Evolutionary conservation across 352 stramenopile species (phyloP), one percentile per base, ranked within the genome.

Genomic region (Globisporangium cystogenes): DNA sequence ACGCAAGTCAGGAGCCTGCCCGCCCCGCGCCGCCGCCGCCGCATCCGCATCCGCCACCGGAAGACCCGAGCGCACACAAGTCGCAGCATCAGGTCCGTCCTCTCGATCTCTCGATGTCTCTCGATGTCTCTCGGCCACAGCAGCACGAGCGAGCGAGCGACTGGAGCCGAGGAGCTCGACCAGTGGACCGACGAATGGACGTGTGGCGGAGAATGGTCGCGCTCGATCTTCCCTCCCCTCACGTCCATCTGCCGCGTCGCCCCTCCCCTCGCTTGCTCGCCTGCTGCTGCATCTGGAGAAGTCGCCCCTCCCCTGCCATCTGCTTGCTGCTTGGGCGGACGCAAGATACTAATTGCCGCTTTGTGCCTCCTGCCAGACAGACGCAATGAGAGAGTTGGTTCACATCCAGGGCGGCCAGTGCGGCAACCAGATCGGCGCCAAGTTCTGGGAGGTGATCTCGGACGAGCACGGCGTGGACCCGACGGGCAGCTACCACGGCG

Each of bases 381-480:
- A 66, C 48, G 72, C 62, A 62, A 97, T 97, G 91, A 70, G 91
- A 67, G 91, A 99, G 80, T 97, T 99, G 67, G 95, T 99, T 87
- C 95, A 99, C 78, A 91, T 99, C 68, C 96, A 99, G 85, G 95
- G 89, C 57, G 96, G 96, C 62, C 96, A 99, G 89, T 99, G 96
- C 62, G 96, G 96, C 80, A 99, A 99, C 89, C 96, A 99, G 79
- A 98, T 99, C 67, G 96, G 96, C 68, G 93, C 94, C 67, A 98
- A 98, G 82, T 99, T 99, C 75, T 99, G 96, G 96, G 91, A 98
- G 68, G 89, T 98, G 40, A 98, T 98, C 73, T 97, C 91, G 33
- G 82, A 97, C 56, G 96, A 99, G 71, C 96, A 99, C 68, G 96
- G 94, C 48, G 93, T 98, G 59, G 80, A 96, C 68, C 77, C 82